These are phyloP conservation scores for Dysphania ambrosioides DNA, from an alignment of 148 eudicot genomes.

Conservation along the genomic window DNA sequence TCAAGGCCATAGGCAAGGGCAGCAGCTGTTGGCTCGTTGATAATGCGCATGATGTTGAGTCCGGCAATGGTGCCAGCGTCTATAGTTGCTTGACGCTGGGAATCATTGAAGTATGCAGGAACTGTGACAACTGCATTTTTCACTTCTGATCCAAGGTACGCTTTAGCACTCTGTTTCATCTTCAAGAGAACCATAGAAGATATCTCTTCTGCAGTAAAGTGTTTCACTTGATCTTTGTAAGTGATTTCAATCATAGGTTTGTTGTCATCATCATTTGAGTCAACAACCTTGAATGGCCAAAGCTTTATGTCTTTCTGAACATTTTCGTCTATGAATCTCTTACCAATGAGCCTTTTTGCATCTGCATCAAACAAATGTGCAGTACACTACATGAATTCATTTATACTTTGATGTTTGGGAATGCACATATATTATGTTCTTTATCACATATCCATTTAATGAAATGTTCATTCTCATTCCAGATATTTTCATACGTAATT, in stretches of 20 bases:
- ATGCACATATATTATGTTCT: too few relatives aligned
- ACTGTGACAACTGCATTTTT: not conserved
- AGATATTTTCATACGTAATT: too few relatives aligned
- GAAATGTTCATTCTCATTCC: too few relatives aligned
- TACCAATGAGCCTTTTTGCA: not conserved
- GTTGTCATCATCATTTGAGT: not conserved
- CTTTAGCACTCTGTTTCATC: not conserved
- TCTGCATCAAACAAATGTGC: not conserved
- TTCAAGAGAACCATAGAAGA: not conserved
- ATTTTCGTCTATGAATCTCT: not conserved
- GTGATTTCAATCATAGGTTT: not conserved
- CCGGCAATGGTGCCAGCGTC: conserved; percentile 12
- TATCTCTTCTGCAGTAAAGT: not conserved
- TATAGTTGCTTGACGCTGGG: not conserved
- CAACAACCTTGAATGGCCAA: not conserved
- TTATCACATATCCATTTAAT: too few relatives aligned
- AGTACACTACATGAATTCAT: too few relatives aligned
- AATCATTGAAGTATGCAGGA: not conserved
- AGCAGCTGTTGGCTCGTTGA: conserved; percentile 26
- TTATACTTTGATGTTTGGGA: too few relatives aligned
- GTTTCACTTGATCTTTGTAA: not conserved
- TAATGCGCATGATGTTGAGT: conserved; percentile 2
- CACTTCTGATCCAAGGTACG: not conserved
- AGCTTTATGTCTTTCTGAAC: not conserved
- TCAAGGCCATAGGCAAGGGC: conserved; percentile 20